phyloP scores from a whole-genome alignment of 345 rosid genomes.

The Gynandropsis gynandra region DNA sequence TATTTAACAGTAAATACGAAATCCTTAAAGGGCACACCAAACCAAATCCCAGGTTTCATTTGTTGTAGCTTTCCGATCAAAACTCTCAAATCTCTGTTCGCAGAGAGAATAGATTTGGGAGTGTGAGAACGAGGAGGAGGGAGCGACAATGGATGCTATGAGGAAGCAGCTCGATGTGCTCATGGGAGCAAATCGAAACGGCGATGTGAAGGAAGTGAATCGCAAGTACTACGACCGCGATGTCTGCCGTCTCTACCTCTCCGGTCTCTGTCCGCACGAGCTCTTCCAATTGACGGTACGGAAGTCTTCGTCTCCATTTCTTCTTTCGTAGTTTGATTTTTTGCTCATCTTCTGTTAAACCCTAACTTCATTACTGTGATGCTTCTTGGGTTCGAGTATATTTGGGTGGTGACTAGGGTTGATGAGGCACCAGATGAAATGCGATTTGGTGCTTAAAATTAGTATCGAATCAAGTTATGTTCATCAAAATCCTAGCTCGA shows the following conservation, averaged over 20 bases:
- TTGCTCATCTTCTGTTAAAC: background rate
- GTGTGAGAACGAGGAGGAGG: conserved; percentile 21
- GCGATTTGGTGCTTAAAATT: background rate
- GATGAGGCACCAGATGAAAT: background rate
- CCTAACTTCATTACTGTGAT: conserved; percentile 11
- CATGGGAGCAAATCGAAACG: conserved; percentile 96
- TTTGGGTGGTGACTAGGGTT: background rate
- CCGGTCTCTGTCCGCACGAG: conserved; percentile 97
- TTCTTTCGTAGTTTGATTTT: background rate
- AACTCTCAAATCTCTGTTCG: conserved; percentile 1
- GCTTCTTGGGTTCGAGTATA: background rate
- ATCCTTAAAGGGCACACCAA: too few species aligned
- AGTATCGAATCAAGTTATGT: background rate
- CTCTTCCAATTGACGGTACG: conserved; percentile 83
- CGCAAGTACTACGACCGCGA: conserved; percentile 96
- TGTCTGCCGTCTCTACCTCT: conserved; percentile 88
- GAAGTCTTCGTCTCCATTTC: background rate
- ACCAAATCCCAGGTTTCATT: background rate
- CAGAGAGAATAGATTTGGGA: conserved; percentile 20
- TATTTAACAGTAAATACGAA: background rate
- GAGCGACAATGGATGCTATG: conserved; percentile 67
- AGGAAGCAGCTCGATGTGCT: conserved; percentile 98
- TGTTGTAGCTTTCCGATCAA: conserved; percentile 4
- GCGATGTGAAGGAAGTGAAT: conserved; percentile 87
- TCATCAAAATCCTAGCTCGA: background rate